Evolutionary conservation across 768 basidiomycete species (phyloP).

Genomic region (Trametes coccinea): DNA sequence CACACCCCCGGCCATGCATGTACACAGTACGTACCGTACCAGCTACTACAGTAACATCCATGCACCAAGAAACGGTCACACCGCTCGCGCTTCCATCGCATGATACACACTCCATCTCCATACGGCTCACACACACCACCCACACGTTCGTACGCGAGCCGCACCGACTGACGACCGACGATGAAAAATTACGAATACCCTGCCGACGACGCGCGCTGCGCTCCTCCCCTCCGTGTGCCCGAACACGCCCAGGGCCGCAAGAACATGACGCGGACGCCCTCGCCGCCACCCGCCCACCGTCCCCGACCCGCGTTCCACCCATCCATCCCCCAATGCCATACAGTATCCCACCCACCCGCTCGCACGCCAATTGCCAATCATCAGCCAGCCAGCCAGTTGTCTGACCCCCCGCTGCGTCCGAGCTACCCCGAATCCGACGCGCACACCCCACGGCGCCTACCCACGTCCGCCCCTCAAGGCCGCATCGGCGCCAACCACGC

Average conservation of each 20-base stretch:
- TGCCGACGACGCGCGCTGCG: background rate
- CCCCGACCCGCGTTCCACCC: background rate
- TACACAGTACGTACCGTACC: too few relatives aligned
- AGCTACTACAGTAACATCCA: background rate
- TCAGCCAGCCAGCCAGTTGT: background rate
- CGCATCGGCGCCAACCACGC: conserved; percentile 92
- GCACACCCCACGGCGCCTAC: background rate
- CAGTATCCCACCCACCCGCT: background rate
- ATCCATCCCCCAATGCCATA: background rate
- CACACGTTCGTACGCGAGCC: background rate
- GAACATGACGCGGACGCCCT: background rate
- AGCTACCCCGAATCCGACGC: too few relatives aligned
- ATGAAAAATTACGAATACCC: background rate
- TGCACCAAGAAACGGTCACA: background rate
- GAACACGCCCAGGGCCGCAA: too few relatives aligned
- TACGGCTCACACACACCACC: too few relatives aligned
- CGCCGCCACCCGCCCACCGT: background rate
- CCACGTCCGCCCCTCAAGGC: conserved; percentile 49
- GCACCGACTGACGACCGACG: background rate
- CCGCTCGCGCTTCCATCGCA: background rate
- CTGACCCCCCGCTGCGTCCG: too few relatives aligned
- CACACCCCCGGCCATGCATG: too few relatives aligned
- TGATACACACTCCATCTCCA: background rate
- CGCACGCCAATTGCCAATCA: conserved; percentile 17
- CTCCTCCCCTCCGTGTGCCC: too few relatives aligned